Percentiles rank a stretch among this genome's conserved stretches.
These are phyloP conservation scores for Ceratocystis papillata DNA, from an alignment of 2,329 filamentous ascomycete species.

Conservation along the genomic window DNA sequence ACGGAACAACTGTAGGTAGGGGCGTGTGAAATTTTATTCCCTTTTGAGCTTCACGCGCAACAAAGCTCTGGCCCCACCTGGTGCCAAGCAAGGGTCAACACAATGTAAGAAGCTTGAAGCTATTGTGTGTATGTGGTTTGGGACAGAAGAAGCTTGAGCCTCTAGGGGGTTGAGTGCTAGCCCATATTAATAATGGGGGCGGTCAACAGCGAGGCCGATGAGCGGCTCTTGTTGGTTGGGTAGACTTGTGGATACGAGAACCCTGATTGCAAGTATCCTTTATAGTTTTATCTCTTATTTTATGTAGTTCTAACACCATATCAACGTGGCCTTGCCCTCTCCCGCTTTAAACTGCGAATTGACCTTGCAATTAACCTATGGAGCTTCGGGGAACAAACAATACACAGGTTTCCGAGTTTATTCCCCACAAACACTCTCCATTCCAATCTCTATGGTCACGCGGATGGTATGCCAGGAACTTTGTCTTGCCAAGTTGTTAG, in stretches of 20 bases:
- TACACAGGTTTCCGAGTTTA: neutral
- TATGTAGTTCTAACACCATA: neutral
- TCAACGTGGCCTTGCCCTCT: neutral
- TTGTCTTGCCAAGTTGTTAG: conserved; percentile 11
- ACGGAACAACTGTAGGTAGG: neutral
- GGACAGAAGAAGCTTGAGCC: conserved; percentile 7
- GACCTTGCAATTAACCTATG: neutral
- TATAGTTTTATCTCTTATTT: neutral
- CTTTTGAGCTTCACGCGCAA: neutral
- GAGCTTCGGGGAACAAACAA: neutral
- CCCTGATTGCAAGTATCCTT: neutral
- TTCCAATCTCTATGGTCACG: conserved; percentile 2
- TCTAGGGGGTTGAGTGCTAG: neutral
- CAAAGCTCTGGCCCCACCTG: conserved; percentile 12
- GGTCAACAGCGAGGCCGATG: neutral
- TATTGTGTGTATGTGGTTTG: neutral
- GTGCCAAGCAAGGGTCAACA: conserved; percentile 7
- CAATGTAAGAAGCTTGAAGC: conserved; percentile 12
- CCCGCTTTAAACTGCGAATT: neutral
- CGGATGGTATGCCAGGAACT: conserved; percentile 7
- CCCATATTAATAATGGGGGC: neutral
- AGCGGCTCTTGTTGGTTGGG: neutral
- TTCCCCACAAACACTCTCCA: conserved; percentile 13
- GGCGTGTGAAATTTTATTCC: neutral
- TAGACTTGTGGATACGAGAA: conserved; percentile 5